phyloP scores from a whole-genome alignment of 148 eudicot species.

The Rhododendron simsii region DNA sequence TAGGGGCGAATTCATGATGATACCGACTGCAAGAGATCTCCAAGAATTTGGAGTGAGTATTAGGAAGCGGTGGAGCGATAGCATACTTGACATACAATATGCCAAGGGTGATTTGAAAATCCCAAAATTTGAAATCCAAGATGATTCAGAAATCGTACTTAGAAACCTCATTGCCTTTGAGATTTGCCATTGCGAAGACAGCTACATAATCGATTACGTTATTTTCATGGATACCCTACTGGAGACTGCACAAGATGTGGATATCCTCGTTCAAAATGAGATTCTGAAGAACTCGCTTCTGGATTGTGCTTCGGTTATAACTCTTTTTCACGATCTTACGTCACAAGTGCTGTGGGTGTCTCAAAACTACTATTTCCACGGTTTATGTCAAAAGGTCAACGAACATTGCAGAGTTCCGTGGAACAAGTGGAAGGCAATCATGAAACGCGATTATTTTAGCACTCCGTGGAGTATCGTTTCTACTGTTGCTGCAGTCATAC shows the following conservation, averaged over 20 bases:
- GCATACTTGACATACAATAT: no score
- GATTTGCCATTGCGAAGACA: not conserved
- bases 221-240: not conserved
- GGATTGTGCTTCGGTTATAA: not conserved
- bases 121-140: no score
- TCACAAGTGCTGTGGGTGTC: no score
- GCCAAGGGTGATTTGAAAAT: no score
- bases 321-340: no score
- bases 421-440: slow-evolving; percentile 6
- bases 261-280: not conserved
- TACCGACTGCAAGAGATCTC: no score
- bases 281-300: not conserved
- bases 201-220: not conserved
- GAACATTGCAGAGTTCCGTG: not conserved
- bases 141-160: no score
- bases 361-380: no score
- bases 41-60: no score
- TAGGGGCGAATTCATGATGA: no score
- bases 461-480: not conserved
- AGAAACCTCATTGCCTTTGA: not conserved
- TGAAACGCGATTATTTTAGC: not conserved
- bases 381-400: not conserved
- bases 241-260: not conserved
- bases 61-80: no score
- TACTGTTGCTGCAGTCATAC: not conserved